phyloP scores from a whole-genome alignment of 1,284 basidiomycete species.

The Cryptococcus sp. region DNA sequence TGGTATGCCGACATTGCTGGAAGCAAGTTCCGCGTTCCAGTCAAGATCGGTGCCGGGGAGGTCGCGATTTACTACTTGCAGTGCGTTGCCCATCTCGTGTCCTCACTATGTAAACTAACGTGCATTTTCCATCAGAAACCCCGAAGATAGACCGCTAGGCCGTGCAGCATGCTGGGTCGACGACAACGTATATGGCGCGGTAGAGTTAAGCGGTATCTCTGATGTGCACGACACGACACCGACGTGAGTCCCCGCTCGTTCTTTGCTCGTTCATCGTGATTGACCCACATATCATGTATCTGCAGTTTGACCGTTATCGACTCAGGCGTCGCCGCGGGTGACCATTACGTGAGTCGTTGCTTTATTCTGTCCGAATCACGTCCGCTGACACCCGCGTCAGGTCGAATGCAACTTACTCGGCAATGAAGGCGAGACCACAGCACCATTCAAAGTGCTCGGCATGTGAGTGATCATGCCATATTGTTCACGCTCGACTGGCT shows the following conservation, averaged over 20 bases:
- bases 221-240: constrained; percentile 54
- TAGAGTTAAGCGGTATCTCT: constrained; percentile 55
- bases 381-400: constrained; percentile 12
- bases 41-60: constrained; percentile 56
- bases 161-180: constrained; percentile 60
- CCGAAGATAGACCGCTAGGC: constrained; percentile 54
- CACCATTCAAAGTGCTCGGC: constrained; percentile 81
- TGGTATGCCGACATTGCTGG: constrained; percentile 81
- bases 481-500: neutral
- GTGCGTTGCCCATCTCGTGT: constrained; percentile 20
- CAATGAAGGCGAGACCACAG: constrained; percentile 67
- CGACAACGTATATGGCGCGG: constrained; percentile 57
- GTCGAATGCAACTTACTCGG: constrained; percentile 78
- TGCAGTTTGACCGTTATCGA: constrained; percentile 75
- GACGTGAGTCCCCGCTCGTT: constrained; percentile 46
- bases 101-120: constrained; percentile 55
- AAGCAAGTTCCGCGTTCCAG: constrained; percentile 68
- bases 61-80: constrained; percentile 59
- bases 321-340: constrained; percentile 69
- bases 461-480: constrained; percentile 52
- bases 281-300: constrained; percentile 54
- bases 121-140: constrained; percentile 55
- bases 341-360: constrained; percentile 71
- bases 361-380: constrained; percentile 59
- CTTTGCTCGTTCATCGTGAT: neutral